Conservation (phyloP, 2,329 filamentous ascomycete species). For the Chrysoporthe puriensis region DNA sequence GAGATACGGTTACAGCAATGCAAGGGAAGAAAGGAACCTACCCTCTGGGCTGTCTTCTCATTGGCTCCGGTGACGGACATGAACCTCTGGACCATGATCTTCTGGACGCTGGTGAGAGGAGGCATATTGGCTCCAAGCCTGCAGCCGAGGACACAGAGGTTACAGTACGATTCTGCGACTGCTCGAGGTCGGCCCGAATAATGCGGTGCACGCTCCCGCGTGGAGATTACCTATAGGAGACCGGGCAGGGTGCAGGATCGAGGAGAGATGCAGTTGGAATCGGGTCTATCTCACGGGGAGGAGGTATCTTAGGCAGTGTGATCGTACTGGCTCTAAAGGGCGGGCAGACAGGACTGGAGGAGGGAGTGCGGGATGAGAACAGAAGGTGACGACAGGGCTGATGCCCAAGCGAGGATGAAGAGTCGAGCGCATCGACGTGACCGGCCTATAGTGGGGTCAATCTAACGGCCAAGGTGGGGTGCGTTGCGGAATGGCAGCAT, state of each 20-base stretch:
- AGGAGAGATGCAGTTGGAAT: not conserved
- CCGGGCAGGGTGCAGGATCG: constrained; percentile 6
- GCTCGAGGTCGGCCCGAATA: constrained; percentile 24
- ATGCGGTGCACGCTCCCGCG: constrained; percentile 21
- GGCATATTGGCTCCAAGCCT: constrained; percentile 23
- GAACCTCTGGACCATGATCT: constrained; percentile 27
- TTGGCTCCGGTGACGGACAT: constrained; percentile 27
- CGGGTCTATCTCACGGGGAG: not conserved
- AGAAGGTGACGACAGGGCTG: constrained; percentile 20
- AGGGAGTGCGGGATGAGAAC: not conserved
- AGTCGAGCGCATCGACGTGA: constrained; percentile 10
- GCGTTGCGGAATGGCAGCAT: not conserved
- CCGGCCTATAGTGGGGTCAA: constrained; percentile 8
- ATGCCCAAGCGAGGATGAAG: not conserved
- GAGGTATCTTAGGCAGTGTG: not conserved
- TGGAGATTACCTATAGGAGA: constrained; percentile 10
- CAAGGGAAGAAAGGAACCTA: constrained; percentile 15
- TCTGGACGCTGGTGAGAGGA: constrained; percentile 27
- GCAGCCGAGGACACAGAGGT: not conserved
- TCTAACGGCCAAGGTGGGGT: constrained; percentile 9
- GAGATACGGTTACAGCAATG: not conserved
- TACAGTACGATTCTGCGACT: not conserved
- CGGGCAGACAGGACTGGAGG: not conserved
- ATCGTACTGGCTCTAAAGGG: not conserved
- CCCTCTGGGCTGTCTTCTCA: constrained; percentile 29